Percentiles rank a stretch among this genome's conserved stretches.
phyloP scores from a whole-genome alignment of 164 flowering plant species.

The Berberis vulgaris region DNA sequence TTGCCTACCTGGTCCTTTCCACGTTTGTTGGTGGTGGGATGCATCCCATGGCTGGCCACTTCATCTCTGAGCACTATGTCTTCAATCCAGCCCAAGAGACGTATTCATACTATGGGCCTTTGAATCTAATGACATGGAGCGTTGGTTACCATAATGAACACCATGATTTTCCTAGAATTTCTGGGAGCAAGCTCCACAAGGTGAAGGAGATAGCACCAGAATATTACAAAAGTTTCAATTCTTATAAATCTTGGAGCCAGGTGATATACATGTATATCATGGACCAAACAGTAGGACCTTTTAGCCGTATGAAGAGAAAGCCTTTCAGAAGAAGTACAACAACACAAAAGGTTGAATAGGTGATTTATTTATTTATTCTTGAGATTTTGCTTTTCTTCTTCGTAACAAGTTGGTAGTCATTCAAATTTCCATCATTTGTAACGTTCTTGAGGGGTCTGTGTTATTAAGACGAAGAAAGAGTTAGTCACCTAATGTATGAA shows the following conservation, averaged over 20 bases:
- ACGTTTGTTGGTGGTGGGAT: constrained; percentile 97
- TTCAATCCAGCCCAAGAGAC: constrained; percentile 88
- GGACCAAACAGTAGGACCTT: constrained; percentile 81
- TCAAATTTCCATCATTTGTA: too few relatives aligned
- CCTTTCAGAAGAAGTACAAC: constrained; percentile 11
- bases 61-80: constrained; percentile 89
- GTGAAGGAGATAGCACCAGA: constrained; percentile 95
- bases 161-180: constrained; percentile 94
- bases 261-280: constrained; percentile 87
- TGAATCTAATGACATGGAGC: constrained; percentile 83
- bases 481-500: too few relatives aligned
- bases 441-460: too few relatives aligned
- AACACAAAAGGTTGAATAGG: constrained; percentile 49
- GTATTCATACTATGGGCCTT: constrained; percentile 88
- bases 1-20: constrained; percentile 73
- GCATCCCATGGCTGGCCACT: constrained; percentile 99
- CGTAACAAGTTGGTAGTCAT: too few relatives aligned
- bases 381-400: neutral
- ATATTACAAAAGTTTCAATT: constrained; percentile 50
- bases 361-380: neutral
- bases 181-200: constrained; percentile 84
- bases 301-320: constrained; percentile 88
- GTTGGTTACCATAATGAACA: constrained; percentile 98
- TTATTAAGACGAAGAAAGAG: too few relatives aligned
- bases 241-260: constrained; percentile 90